Evolutionary conservation across 2,329 filamentous ascomycete species (phyloP).

Genomic region (Knufia fluminis): DNA sequence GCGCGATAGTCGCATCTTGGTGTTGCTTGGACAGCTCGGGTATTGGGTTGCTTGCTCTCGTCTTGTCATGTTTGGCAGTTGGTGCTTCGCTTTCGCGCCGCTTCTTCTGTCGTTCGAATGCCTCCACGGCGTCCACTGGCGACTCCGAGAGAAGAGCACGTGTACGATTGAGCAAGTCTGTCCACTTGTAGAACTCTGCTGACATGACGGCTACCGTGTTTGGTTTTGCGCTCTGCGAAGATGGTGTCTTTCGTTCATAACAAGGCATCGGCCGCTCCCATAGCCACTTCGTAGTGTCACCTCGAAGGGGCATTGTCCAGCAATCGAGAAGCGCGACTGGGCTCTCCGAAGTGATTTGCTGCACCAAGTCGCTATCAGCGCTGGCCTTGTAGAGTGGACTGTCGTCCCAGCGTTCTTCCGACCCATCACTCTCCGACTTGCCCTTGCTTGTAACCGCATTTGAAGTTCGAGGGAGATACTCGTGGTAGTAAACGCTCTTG

Average conservation of each 20-base stretch:
- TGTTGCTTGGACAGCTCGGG: conserved; percentile 1
- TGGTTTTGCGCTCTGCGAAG: conserved; percentile 35
- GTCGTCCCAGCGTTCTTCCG: conserved; percentile 14
- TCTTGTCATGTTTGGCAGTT: not conserved
- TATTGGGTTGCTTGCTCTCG: not conserved
- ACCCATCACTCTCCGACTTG: conserved; percentile 16
- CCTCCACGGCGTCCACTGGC: conserved; percentile 30
- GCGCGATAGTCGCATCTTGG: not conserved
- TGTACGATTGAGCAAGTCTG: conserved; percentile 59
- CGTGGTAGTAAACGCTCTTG: conserved; percentile 62
- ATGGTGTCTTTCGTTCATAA: conserved; percentile 42
- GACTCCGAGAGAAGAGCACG: conserved; percentile 55
- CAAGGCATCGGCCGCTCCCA: conserved; percentile 64
- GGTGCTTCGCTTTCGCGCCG: not conserved
- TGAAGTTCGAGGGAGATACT: conserved; percentile 25
- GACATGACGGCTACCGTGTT: conserved; percentile 64
- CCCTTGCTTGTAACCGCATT: not conserved
- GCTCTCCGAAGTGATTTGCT: conserved; percentile 59
- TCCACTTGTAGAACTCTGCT: conserved; percentile 71
- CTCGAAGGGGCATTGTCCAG: conserved; percentile 67
- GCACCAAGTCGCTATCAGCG: conserved; percentile 45
- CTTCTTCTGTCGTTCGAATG: conserved; percentile 12
- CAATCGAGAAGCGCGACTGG: conserved; percentile 66
- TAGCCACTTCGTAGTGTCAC: conserved; percentile 53
- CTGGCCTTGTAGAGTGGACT: conserved; percentile 55